A percentile compares a stretch with the other conserved stretches of the same genome.
phyloP scores from a whole-genome alignment of 257 asterid genomes.

The Salvia splendens region DNA sequence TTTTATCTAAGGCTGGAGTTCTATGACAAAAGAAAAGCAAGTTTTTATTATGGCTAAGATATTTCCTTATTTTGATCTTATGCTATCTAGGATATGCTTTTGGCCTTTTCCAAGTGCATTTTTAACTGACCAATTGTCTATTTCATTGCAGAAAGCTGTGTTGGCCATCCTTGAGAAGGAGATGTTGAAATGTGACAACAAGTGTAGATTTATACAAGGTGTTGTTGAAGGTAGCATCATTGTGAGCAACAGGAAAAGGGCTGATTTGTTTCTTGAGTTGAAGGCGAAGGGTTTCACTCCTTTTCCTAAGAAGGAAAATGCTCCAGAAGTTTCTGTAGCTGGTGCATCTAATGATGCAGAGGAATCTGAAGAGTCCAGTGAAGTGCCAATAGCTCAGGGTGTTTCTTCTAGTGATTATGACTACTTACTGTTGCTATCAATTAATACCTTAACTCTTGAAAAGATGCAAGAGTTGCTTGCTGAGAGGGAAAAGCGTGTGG shows the following conservation, averaged over 20 bases:
- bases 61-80: not conserved
- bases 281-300: slow-evolving; percentile 88
- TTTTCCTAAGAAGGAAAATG: slow-evolving; percentile 62
- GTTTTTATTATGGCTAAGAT: slow-evolving; percentile 19
- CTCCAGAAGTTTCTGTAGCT: slow-evolving; percentile 60
- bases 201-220: slow-evolving; percentile 70
- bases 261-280: slow-evolving; percentile 76
- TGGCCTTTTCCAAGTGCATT: not conserved
- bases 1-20: slow-evolving; percentile 70
- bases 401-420: slow-evolving; percentile 82
- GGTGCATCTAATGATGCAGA: slow-evolving; percentile 65
- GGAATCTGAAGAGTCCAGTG: slow-evolving; percentile 62
- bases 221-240: slow-evolving; percentile 85
- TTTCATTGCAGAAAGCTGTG: slow-evolving; percentile 60
- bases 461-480: slow-evolving; percentile 71
- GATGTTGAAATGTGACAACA: slow-evolving; percentile 74
- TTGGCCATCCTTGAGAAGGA: slow-evolving; percentile 73
- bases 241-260: slow-evolving; percentile 84
- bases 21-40: slow-evolving; percentile 83
- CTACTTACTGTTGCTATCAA: slow-evolving; percentile 78
- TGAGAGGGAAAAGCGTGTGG: slow-evolving; percentile 62
- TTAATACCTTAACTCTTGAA: slow-evolving; percentile 80
- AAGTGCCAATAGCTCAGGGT: slow-evolving; percentile 41
- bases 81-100: not conserved
- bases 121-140: slow-evolving; percentile 7